A percentile compares a stretch with the other conserved stretches of the same genome.
Conservation (phyloP, 2,329 filamentous ascomycete species). For the Pyrenophora teres region DNA sequence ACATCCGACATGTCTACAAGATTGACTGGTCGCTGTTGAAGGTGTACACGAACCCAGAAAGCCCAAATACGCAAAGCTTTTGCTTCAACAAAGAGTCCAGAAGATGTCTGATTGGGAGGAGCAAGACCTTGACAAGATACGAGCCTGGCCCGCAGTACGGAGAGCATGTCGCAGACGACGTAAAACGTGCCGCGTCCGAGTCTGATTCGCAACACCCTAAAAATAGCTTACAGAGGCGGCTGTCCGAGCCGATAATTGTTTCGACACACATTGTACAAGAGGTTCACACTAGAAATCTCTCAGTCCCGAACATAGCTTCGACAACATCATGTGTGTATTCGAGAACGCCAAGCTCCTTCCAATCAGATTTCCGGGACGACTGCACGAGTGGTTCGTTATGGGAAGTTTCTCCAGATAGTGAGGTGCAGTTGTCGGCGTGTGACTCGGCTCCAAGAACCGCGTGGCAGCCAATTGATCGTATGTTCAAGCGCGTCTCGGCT, state of each 20-base stretch:
- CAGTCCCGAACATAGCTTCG: neutral
- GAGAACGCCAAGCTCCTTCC: neutral
- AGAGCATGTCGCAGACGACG: neutral
- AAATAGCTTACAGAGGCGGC: constrained; percentile 2
- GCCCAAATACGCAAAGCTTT: constrained; percentile 18
- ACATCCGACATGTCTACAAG: constrained; percentile 42
- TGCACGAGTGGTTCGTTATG: neutral
- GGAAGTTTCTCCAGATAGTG: constrained; percentile 1
- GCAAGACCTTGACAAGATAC: constrained; percentile 35
- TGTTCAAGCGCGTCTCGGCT: constrained; percentile 4
- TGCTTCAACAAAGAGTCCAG: constrained; percentile 35
- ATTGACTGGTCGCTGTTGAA: constrained; percentile 37
- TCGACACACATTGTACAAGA: neutral
- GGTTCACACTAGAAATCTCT: neutral
- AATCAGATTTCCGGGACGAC: constrained; percentile 10
- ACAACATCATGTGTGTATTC: neutral
- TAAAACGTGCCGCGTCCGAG: constrained; percentile 23
- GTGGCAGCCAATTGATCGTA: constrained; percentile 5
- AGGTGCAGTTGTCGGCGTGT: neutral
- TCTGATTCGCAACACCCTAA: constrained; percentile 23
- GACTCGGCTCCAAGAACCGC: neutral
- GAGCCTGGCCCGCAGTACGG: constrained; percentile 28
- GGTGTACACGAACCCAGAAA: constrained; percentile 34
- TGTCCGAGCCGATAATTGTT: constrained; percentile 1
- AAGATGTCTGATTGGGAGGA: constrained; percentile 32